Conservation (phyloP, 1,139 yeast species). For the Ogataea hybrid region DNA sequence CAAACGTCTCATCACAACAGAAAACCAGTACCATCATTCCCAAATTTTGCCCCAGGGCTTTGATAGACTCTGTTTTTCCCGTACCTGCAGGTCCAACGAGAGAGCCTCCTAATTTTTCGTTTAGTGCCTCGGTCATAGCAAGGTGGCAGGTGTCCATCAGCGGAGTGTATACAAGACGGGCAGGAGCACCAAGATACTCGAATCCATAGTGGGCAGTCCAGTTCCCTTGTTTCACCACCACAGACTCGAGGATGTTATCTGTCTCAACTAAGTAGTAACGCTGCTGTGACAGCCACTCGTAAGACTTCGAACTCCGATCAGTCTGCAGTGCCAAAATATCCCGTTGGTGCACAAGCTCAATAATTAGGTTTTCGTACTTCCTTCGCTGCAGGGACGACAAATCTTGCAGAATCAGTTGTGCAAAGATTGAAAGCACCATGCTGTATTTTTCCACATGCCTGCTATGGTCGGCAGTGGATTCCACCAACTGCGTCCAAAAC, state of each 20-base stretch:
- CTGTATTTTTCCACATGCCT: conserved; percentile 11
- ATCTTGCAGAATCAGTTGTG: conserved; percentile 33
- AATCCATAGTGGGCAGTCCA: conserved; percentile 64
- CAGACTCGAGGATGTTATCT: conserved; percentile 33
- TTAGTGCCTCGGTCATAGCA: conserved; percentile 72
- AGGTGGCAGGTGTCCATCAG: conserved; percentile 63
- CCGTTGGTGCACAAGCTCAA: conserved; percentile 66
- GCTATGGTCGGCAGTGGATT: conserved; percentile 26
- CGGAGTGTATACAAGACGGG: conserved; percentile 76
- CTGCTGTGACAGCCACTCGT: conserved; percentile 55
- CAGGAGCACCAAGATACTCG: conserved; percentile 79
- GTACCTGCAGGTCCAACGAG: conserved; percentile 98
- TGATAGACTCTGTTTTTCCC: conserved; percentile 91
- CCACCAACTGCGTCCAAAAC: conserved; percentile 48
- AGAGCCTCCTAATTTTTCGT: conserved; percentile 80
- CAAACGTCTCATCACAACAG: conserved; percentile 89
- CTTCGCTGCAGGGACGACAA: conserved; percentile 38
- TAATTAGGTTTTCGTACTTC: conserved; percentile 57
- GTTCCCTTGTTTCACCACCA: conserved; percentile 54
- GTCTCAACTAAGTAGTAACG: conserved; percentile 41
- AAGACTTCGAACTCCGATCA: conserved; percentile 26
- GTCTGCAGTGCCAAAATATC: conserved; percentile 37
- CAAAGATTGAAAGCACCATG: conserved; percentile 30
- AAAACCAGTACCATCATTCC: conserved; percentile 86
- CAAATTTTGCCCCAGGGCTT: conserved; percentile 75